Base-by-base conservation (phyloP, 257 asterid genomes). In the Nicotiana tomentosiformis region DNA sequence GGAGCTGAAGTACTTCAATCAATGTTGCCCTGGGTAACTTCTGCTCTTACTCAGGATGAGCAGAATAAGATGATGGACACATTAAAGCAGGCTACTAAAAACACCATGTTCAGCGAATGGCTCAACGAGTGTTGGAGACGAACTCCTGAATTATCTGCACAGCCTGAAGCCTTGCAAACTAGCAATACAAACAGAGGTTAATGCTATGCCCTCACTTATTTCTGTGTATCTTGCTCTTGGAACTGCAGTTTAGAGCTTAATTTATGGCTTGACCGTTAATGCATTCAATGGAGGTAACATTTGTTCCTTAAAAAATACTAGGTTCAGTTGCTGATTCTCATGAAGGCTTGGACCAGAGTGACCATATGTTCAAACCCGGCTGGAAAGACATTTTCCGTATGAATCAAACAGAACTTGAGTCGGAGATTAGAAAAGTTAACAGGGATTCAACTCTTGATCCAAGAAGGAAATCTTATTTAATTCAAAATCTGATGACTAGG, bases 1-100 rank as follows among this genome's bases (percentile, higher is more conserved):
- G 91, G 91, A 55, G 91, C 91, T n/a, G 91, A 89, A 82, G 91
- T 89, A 20, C 89, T 89, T 81, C 90, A 89, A 68, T 87, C 90
- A n/a, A 87, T 89, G 89, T 81, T 89, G 68, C 91, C 91, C 84
- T 89, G 91, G 91, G 90, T 89, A 56, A 89, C 91, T 74, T 85
- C 91, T 43, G 91, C 89, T 83, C 91, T 89, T 82, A 85, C 90
- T 49, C 89, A 84, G 80, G 89, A 85, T 79, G 91, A 89, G 87
- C 91, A 89, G 77, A 89, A 87, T 87, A 87, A 83, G 69, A 68
- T 87, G 91, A 87, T 89, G 88, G 91, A 89, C 84, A 87, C 91
- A 4, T 66, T 85, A 80, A 89, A 83, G 88, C 89, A 89, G 80
- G 90, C 91, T 14, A 87, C 91, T 46, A 87, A 81, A 82, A 89